Conservation (phyloP, 2,329 filamentous ascomycete species). For the Aspergillus chevalieri region DNA sequence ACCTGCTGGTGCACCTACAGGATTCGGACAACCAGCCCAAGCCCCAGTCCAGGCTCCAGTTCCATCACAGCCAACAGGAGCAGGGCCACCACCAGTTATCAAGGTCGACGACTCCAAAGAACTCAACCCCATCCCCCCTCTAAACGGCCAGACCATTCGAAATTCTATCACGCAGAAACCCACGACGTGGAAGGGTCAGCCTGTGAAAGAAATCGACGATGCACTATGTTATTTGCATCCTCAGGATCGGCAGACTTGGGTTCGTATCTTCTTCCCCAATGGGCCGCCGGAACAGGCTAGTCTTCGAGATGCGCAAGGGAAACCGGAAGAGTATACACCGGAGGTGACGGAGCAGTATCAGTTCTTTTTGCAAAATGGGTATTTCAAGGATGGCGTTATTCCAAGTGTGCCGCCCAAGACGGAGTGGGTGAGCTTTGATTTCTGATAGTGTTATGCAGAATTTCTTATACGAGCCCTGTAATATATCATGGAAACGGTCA, state of each 20-base stretch:
- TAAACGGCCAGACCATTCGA: conserved; percentile 32
- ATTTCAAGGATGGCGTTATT: conserved; percentile 65
- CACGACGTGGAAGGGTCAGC: conserved; percentile 57
- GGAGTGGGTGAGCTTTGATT: conserved; percentile 69
- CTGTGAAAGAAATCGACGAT: conserved; percentile 53
- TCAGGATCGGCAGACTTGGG: conserved; percentile 50
- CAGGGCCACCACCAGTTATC: conserved; percentile 23
- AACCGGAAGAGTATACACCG: conserved; percentile 45
- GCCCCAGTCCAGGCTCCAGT: conserved; percentile 1
- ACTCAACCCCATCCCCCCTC: conserved; percentile 30
- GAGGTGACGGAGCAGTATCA: conserved; percentile 57
- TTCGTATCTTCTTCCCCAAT: conserved; percentile 66
- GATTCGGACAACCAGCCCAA: conserved; percentile 3
- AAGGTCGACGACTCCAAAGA: conserved; percentile 21
- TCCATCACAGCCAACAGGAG: conserved; percentile 8
- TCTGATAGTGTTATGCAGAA: conserved; percentile 42
- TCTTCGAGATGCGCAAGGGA: conserved; percentile 47
- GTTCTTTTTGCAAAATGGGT: conserved; percentile 58
- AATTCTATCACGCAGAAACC: conserved; percentile 39
- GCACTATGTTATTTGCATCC: conserved; percentile 48
- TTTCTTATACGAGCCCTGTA: background rate
- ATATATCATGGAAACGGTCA: background rate
- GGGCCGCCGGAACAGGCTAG: conserved; percentile 54
- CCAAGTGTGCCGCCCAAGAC: conserved; percentile 71
- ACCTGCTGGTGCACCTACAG: conserved; percentile 5